Evolutionary conservation across 2,329 filamentous ascomycete species (phyloP).

Genomic region (Hypoxylon sp.): DNA sequence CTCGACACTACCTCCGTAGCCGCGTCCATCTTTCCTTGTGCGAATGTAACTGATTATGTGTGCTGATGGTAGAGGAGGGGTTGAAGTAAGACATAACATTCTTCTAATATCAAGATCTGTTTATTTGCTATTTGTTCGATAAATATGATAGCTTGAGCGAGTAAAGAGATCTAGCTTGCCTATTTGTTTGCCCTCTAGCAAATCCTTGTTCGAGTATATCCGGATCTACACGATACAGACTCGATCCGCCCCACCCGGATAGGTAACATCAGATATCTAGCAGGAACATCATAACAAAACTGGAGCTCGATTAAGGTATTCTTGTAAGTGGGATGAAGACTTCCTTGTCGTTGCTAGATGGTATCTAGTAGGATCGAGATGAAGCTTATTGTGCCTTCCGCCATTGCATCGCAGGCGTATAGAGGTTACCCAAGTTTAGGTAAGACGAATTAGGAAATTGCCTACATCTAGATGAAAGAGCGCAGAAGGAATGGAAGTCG

Average conservation of each 20-base stretch:
- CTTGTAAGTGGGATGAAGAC: slow-evolving; percentile 19
- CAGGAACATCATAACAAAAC: slow-evolving; percentile 15
- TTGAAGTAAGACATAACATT: slow-evolving; percentile 20
- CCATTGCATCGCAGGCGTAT: slow-evolving; percentile 2
- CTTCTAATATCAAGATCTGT: slow-evolving; percentile 5
- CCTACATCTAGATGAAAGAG: slow-evolving; percentile 1
- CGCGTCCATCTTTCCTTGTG: slow-evolving; percentile 33
- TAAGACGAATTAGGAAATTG: slow-evolving; percentile 15
- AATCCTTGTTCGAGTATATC: slow-evolving; percentile 29
- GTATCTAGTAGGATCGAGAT: neutral
- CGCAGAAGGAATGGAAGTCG: slow-evolving; percentile 20
- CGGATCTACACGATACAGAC: slow-evolving; percentile 29
- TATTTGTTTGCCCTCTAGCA: slow-evolving; percentile 16
- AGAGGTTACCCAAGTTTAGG: neutral
- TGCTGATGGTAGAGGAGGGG: neutral
- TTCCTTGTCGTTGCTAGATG: neutral
- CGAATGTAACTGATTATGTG: slow-evolving; percentile 32
- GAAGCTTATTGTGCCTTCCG: slow-evolving; percentile 3
- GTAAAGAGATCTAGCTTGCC: slow-evolving; percentile 3
- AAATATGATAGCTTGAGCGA: slow-evolving; percentile 13
- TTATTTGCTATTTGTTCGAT: slow-evolving; percentile 1
- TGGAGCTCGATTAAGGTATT: slow-evolving; percentile 8
- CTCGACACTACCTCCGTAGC: slow-evolving; percentile 9
- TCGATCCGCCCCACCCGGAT: slow-evolving; percentile 23
- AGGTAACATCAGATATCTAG: slow-evolving; percentile 28